Conservation (phyloP, 78 protist species). For the Chrysochromulina parva region DNA sequence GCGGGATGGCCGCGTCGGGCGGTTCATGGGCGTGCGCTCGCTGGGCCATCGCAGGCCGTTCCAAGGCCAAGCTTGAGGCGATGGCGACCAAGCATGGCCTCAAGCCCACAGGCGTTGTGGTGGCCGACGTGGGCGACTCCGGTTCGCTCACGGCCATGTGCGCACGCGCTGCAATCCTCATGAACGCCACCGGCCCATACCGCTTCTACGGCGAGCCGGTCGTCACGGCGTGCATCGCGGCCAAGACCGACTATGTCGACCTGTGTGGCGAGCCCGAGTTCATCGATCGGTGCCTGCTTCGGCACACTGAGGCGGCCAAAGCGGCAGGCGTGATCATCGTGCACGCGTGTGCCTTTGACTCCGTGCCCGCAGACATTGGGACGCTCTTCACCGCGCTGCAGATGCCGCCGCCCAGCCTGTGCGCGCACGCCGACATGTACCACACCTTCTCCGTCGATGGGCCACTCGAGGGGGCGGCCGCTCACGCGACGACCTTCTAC, state of each 20-base stretch:
- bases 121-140: background rate
- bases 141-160: background rate
- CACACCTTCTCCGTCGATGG: background rate
- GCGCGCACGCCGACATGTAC: background rate
- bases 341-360: background rate
- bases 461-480: background rate
- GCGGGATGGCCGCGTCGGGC: background rate
- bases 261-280: slow-evolving; percentile 17
- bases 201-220: slow-evolving; percentile 9
- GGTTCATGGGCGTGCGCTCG: background rate
- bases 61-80: background rate
- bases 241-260: background rate
- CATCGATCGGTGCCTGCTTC: background rate
- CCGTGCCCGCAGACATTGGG: background rate
- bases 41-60: slow-evolving; percentile 14
- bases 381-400: background rate
- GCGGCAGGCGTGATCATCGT: background rate
- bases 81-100: background rate
- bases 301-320: background rate
- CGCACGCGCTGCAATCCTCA: background rate
- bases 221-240: background rate
- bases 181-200: background rate
- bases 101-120: background rate
- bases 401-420: background rate
- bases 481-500: background rate